phyloP scores from a whole-genome alignment of 352 stramenopile species.

The Lagenidium sp. region DNA sequence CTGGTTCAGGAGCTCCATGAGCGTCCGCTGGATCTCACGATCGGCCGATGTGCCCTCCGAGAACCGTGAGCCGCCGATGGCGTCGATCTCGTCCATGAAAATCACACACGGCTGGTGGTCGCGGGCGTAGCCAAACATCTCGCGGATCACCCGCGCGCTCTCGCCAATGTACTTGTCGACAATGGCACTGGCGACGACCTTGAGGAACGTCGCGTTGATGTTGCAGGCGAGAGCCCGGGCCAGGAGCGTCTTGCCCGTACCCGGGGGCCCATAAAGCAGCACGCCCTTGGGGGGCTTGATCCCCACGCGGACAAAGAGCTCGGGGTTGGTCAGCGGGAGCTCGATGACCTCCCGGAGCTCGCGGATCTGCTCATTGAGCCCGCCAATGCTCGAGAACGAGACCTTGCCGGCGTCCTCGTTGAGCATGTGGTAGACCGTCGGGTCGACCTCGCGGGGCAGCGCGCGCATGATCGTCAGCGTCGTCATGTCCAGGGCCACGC shows the following conservation, averaged over 20 bases:
- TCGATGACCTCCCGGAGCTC: conserved; percentile 96
- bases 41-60: conserved; percentile 94
- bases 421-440: conserved; percentile 99
- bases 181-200: conserved; percentile 98
- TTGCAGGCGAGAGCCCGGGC: conserved; percentile 97
- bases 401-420: conserved; percentile 96
- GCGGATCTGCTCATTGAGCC: conserved; percentile 98
- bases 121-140: conserved; percentile 98
- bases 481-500: conserved; percentile 99
- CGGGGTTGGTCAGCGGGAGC: conserved; percentile 98
- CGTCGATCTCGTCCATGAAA: conserved; percentile 99
- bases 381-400: conserved; percentile 97
- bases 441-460: conserved; percentile 97
- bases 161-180: conserved; percentile 99
- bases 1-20: conserved; percentile 99
- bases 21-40: conserved; percentile 98
- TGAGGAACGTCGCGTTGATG: conserved; percentile 99
- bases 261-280: conserved; percentile 97
- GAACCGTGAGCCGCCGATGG: conserved; percentile 97
- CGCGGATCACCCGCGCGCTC: conserved; percentile 97
- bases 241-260: conserved; percentile 98
- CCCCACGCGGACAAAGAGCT: conserved; percentile 97
- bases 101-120: conserved; percentile 99
- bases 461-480: conserved; percentile 99
- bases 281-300: conserved; percentile 99